A percentile compares a stretch with the other conserved stretches of the same genome.
phyloP scores from a whole-genome alignment of 495 filamentous ascomycete species.

The Penicillium ochrochloron region DNA sequence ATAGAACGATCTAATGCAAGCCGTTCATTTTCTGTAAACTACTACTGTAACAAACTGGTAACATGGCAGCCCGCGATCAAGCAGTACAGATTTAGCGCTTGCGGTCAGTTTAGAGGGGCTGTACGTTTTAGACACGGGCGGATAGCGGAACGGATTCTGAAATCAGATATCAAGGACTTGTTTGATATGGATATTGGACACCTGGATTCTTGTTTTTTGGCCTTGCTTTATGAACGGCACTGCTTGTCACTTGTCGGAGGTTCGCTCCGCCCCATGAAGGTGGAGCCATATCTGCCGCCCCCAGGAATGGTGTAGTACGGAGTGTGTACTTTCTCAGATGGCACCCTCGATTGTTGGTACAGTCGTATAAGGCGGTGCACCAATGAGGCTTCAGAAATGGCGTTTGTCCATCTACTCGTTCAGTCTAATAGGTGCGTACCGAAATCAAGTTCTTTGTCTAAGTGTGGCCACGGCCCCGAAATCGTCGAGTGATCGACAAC shows the following conservation, averaged over 20 bases:
- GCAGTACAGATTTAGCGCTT: neutral
- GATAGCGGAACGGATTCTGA: neutral
- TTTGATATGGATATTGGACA: neutral
- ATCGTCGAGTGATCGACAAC: conserved; percentile 1
- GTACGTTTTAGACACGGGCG: neutral
- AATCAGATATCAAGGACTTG: neutral
- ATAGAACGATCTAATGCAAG: neutral
- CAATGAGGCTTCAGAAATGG: neutral
- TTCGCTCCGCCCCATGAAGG: neutral
- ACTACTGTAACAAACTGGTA: neutral
- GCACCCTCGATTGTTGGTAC: neutral
- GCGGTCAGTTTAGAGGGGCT: neutral
- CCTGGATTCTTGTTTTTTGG: neutral
- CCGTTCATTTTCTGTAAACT: neutral
- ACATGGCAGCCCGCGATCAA: neutral
- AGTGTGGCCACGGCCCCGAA: neutral
- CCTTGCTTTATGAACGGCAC: neutral
- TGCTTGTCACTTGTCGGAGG: conserved; percentile 1
- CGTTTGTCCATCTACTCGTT: neutral
- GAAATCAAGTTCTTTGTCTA: conserved; percentile 6
- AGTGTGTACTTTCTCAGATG: neutral
- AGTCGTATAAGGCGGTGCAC: neutral
- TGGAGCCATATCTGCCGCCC: neutral
- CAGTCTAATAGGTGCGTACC: neutral
- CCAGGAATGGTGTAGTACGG: neutral